Conservation (phyloP, 2,329 filamentous ascomycete genomes). For the Xylaria sp. region DNA sequence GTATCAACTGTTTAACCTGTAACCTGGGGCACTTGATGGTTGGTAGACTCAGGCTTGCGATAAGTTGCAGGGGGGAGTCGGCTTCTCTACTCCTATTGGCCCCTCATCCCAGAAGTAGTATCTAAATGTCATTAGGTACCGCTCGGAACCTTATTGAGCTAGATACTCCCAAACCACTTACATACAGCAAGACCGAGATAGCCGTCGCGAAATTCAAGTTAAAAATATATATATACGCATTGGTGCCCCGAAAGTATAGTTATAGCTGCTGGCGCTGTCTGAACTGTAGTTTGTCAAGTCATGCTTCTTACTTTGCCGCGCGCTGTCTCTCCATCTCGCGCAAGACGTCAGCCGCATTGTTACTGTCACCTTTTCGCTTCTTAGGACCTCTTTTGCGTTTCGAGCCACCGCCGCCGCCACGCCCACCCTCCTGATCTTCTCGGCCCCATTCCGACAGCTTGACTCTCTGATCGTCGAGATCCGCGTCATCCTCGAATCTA, state of each 20-base stretch:
- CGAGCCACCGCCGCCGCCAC: conserved; percentile 49
- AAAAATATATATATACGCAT: too few relatives aligned
- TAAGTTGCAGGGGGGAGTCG: conserved; percentile 4
- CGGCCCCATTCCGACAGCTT: conserved; percentile 71
- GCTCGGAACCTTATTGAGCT: background rate
- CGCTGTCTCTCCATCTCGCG: conserved; percentile 72
- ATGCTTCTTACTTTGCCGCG: conserved; percentile 37
- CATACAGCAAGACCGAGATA: too few relatives aligned
- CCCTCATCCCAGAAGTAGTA: conserved; percentile 1
- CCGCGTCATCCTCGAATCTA: conserved; percentile 85
- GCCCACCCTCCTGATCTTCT: conserved; percentile 54
- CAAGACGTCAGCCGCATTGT: conserved; percentile 81
- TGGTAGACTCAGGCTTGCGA: background rate
- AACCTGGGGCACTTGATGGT: too few relatives aligned
- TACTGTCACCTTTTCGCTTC: conserved; percentile 78
- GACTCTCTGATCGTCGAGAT: conserved; percentile 70
- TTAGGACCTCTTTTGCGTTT: conserved; percentile 74
- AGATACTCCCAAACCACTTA: too few relatives aligned
- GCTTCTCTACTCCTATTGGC: conserved; percentile 13
- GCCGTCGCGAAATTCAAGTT: background rate
- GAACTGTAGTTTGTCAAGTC: too few relatives aligned
- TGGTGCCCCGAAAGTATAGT: too few relatives aligned
- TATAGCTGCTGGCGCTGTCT: too few relatives aligned
- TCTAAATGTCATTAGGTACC: background rate
- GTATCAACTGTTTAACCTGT: too few relatives aligned